phyloP scores from a whole-genome alignment of 2,329 filamentous ascomycete genomes.

The Byssochlamys sp. region DNA sequence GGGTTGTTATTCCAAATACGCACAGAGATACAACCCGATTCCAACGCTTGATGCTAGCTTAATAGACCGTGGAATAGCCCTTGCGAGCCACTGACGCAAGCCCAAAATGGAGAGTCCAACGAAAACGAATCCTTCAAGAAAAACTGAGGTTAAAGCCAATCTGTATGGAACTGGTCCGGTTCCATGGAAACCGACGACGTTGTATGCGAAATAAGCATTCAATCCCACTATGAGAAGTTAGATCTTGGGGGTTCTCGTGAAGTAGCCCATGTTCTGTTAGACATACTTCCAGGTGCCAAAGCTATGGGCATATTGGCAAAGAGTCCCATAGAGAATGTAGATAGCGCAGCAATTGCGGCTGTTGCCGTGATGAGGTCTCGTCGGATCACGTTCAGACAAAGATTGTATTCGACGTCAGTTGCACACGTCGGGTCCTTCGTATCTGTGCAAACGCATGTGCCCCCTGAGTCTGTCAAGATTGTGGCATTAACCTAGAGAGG shows the following conservation, averaged over 20 bases:
- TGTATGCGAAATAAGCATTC: constrained; percentile 81
- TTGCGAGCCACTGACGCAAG: constrained; percentile 78
- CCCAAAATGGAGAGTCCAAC: constrained; percentile 68
- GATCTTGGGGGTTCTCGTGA: neutral
- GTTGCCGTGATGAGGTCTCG: constrained; percentile 77
- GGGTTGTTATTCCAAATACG: neutral
- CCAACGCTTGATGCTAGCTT: constrained; percentile 79
- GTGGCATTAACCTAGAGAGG: constrained; percentile 47
- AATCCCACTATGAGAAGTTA: constrained; percentile 53
- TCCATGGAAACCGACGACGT: constrained; percentile 68
- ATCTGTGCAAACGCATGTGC: constrained; percentile 63
- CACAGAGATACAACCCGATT: constrained; percentile 65
- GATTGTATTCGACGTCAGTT: constrained; percentile 35
- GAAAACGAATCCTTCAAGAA: constrained; percentile 81
- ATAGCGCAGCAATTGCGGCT: constrained; percentile 68
- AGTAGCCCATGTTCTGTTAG: neutral
- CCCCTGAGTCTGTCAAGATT: constrained; percentile 62
- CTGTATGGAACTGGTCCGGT: constrained; percentile 62
- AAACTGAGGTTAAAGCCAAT: constrained; percentile 73
- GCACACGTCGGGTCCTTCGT: constrained; percentile 41
- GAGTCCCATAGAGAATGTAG: constrained; percentile 74
- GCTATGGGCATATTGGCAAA: constrained; percentile 71
- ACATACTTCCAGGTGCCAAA: constrained; percentile 55
- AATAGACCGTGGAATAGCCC: constrained; percentile 71
- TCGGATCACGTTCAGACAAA: constrained; percentile 50